Evolutionary conservation across 108 stramenopile genomes (phyloP).

Genomic region (Nitzschia sp.): DNA sequence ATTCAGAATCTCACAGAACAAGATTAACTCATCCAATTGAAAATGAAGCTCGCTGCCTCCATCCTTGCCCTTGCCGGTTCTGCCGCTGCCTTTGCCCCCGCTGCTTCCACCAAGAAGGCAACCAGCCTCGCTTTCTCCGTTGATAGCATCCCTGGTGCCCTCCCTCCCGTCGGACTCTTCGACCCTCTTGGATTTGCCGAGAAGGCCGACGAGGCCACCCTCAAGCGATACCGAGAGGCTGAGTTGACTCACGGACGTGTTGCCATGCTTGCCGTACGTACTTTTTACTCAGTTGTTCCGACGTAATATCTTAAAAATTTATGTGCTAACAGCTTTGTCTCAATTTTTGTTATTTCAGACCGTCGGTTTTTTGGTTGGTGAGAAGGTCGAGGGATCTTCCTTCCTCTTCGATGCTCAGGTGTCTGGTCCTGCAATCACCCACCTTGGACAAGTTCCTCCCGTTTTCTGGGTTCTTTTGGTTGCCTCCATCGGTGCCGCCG

Average conservation of each 20-base stretch:
- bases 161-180: slow-evolving; percentile 57
- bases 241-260: slow-evolving; percentile 83
- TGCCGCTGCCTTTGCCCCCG: slow-evolving; percentile 40
- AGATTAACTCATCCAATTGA: not conserved
- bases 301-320: not conserved
- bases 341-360: slow-evolving; percentile 2
- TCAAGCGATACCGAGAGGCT: slow-evolving; percentile 86
- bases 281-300: not conserved
- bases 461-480: slow-evolving; percentile 57
- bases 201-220: slow-evolving; percentile 50
- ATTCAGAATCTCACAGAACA: not conserved
- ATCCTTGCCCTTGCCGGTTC: slow-evolving; percentile 37
- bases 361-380: slow-evolving; percentile 69
- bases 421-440: slow-evolving; percentile 53
- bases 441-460: slow-evolving; percentile 51
- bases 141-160: slow-evolving; percentile 45
- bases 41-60: slow-evolving; percentile 40
- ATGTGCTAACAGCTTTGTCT: not conserved
- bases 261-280: slow-evolving; percentile 58
- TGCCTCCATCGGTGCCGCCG: slow-evolving; percentile 58
- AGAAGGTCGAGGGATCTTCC: slow-evolving; percentile 59
- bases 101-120: slow-evolving; percentile 15
- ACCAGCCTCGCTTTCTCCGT: slow-evolving; percentile 19
- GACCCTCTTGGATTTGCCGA: slow-evolving; percentile 68
- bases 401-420: slow-evolving; percentile 69